Evolutionary conservation across 2,329 filamentous ascomycete genomes (phyloP), one percentile per base, ranked within the genome.

Genomic region (Sporothrix humicola): DNA sequence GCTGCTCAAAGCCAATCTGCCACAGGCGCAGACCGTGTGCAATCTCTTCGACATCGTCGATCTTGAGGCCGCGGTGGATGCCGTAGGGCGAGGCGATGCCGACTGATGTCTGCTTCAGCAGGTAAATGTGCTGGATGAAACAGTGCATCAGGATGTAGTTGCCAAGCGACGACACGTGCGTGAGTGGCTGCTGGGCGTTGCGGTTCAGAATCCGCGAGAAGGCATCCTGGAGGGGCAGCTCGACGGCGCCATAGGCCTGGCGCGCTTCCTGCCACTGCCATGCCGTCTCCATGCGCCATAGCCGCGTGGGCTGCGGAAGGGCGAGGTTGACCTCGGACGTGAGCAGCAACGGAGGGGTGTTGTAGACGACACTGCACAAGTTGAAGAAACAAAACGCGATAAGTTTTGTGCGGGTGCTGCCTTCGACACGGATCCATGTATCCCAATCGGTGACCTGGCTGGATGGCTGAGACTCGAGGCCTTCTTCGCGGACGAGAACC

Each of bases 131-230:
- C 77, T 93, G 91, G 12, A 93, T 86, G 31, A 94, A 80, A 3
- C 90, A 91, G 77, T 93, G 91, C 2, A 93, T 91, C 48, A 94
- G 83, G 8, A 92, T 87, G 76, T 93, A 93, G 77, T 91, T 91
- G 0, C 91, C 91, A 7, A 92, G 81, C 0, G 89, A 88, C 0
- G 88, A 89, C 73, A 89, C 83, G 61, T 85, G 84, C 0, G 84
- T 81, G 0, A 85, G 85, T 0, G 87, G 82, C 0, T 82, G 83
- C 75, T 87, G 84, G 0, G 83, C 82, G 2, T 84, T 81, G 50
- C 88, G 85, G 37, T 87, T 84, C 50, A 91, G 84, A 0, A 91
- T 81, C 56, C 86, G 82, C 5, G 84, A 84, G 66, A 91, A 86
- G 0, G 87, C 86, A 50, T 90, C 87, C 73, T 88, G 87, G 2